Evolutionary conservation across 257 asterid genomes (phyloP).

Genomic region (Salvia miltiorrhiza): DNA sequence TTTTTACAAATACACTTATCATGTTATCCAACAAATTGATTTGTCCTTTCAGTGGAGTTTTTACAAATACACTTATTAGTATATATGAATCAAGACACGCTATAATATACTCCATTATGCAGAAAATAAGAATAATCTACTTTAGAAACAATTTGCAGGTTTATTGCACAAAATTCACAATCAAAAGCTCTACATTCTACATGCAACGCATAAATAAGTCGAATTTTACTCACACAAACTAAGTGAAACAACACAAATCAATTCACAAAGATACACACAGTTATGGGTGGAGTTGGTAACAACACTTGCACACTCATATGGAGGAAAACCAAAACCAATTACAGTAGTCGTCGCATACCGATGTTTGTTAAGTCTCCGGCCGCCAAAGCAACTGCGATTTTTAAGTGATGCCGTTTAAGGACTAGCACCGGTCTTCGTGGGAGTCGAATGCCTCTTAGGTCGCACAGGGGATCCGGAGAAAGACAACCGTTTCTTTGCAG

Average conservation of each 20-base stretch:
- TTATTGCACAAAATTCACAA: not conserved
- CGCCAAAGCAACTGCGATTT: not conserved
- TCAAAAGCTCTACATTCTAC: not conserved
- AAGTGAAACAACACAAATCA: not conserved
- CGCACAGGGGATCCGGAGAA: conserved; percentile 50
- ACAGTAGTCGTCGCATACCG: too few relatives aligned
- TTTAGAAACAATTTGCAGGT: not conserved
- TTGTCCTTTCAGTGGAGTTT: too few relatives aligned
- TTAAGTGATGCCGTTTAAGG: not conserved
- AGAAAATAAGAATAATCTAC: too few relatives aligned
- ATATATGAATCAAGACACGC: too few relatives aligned
- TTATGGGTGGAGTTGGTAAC: not conserved
- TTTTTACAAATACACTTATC: too few relatives aligned
- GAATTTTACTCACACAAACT: not conserved
- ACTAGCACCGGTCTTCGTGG: not conserved
- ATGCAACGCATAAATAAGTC: not conserved
- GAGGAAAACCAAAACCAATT: not conserved
- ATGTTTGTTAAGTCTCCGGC: too few relatives aligned
- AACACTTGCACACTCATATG: not conserved
- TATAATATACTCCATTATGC: too few relatives aligned
- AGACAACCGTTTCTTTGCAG: conserved; percentile 55
- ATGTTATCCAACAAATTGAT: too few relatives aligned
- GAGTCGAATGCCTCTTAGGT: not conserved
- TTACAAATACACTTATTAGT: too few relatives aligned
- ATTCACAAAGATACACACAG: not conserved